Percentiles rank a stretch among this genome's conserved stretches.
Conservation (phyloP, 495 filamentous ascomycete genomes). For the Daldinia decipiens region DNA sequence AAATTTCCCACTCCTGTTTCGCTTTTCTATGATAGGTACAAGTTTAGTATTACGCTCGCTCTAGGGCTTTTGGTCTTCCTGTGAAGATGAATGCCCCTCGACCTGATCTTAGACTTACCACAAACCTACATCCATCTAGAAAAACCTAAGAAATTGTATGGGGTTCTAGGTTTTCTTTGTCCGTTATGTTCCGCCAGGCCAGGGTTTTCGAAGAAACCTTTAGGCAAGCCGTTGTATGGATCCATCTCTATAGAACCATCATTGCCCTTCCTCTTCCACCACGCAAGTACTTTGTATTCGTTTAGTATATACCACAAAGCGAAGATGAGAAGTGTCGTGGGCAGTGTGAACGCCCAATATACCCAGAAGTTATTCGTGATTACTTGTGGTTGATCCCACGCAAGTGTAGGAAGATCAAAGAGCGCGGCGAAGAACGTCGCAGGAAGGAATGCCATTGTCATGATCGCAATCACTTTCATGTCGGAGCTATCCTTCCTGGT, state of each 20-base stretch:
- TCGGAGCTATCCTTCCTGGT: constrained; percentile 41
- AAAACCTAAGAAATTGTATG: no score
- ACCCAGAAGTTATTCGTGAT: constrained; percentile 13
- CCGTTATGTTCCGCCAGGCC: no score
- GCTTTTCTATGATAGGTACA: no score
- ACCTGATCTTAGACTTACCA: no score
- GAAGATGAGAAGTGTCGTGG: constrained; percentile 16
- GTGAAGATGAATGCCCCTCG: no score
- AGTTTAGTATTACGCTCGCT: no score
- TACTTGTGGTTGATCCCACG: constrained; percentile 12
- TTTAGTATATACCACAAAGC: constrained; percentile 17
- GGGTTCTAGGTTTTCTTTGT: no score
- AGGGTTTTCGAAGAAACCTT: not conserved
- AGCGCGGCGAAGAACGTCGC: constrained; percentile 40
- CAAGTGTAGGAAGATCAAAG: constrained; percentile 19
- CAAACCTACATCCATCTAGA: no score
- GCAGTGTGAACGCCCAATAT: constrained; percentile 15
- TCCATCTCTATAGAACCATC: not conserved
- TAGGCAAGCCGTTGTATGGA: not conserved
- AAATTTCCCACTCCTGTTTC: no score
- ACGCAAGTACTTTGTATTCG: constrained; percentile 5
- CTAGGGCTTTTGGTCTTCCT: no score
- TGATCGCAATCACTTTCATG: constrained; percentile 46
- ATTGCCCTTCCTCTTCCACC: not conserved
- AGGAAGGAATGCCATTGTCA: constrained; percentile 49